Percentiles rank a stretch among this genome's conserved stretches.
Conservation (phyloP, 306 rosid species). For the peach (Prunus persica) region DNA sequence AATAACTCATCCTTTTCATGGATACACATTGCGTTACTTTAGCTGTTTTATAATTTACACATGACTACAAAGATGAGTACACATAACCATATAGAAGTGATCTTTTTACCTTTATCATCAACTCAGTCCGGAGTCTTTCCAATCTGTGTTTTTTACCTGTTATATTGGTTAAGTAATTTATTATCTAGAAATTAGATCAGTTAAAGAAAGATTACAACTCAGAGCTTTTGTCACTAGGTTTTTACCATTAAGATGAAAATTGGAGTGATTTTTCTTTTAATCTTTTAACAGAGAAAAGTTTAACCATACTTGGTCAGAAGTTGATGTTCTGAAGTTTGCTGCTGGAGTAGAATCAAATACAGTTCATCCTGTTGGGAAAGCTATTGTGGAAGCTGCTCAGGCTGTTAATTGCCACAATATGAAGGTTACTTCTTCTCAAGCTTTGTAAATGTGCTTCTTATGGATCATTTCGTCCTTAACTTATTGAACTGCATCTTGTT, state of each 20-base stretch:
- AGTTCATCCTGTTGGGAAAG: conserved; percentile 90
- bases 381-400: conserved; percentile 86
- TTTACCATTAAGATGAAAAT: conserved; percentile 13
- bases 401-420: conserved; percentile 47
- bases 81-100: background rate
- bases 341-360: conserved; percentile 94
- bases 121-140: background rate
- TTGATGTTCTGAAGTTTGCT: conserved; percentile 76
- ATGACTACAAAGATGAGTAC: background rate
- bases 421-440: conserved; percentile 43
- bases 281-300: conserved; percentile 45
- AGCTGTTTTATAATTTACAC: background rate
- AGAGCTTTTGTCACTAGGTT: background rate
- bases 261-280: background rate
- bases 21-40: background rate
- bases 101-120: background rate
- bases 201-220: background rate
- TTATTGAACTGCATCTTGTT: background rate
- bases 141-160: background rate
- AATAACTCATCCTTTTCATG: background rate
- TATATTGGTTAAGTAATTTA: background rate
- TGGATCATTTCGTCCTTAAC: background rate
- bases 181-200: background rate
- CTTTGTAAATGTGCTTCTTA: background rate
- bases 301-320: conserved; percentile 52